Evolutionary conservation across 2,329 filamentous ascomycete genomes (phyloP).

Genomic region (Hypoxylon sp.): DNA sequence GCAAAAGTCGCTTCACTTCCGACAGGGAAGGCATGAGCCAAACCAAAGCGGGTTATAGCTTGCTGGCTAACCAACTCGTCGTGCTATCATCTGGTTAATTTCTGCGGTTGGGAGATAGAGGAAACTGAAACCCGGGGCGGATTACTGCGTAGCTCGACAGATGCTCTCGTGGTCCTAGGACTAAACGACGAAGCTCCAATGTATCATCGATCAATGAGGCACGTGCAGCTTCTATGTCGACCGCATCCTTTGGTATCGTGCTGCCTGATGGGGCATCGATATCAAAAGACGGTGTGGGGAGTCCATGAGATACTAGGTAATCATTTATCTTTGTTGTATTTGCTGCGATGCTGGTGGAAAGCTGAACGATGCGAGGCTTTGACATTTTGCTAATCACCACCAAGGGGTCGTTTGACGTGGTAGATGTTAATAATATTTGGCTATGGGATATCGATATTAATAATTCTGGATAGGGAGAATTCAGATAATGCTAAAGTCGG

Average conservation of each 20-base stretch:
- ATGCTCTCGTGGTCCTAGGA: slow-evolving; percentile 39
- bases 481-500: too few relatives aligned
- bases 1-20: slow-evolving; percentile 34
- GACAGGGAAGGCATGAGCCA: slow-evolving; percentile 39
- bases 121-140: background rate
- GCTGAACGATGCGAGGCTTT: slow-evolving; percentile 28
- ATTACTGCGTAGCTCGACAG: slow-evolving; percentile 34
- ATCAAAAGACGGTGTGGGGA: slow-evolving; percentile 35
- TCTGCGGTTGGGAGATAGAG: background rate
- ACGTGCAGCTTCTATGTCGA: slow-evolving; percentile 25
- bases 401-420: too few relatives aligned
- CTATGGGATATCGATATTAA: too few relatives aligned
- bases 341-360: slow-evolving; percentile 23
- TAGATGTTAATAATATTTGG: too few relatives aligned
- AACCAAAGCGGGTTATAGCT: slow-evolving; percentile 36
- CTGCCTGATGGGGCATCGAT: slow-evolving; percentile 28
- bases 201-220: slow-evolving; percentile 38
- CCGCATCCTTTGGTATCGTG: slow-evolving; percentile 26
- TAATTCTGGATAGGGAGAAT: too few relatives aligned
- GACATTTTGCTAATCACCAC: slow-evolving; percentile 14
- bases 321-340: slow-evolving; percentile 19
- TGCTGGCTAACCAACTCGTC: slow-evolving; percentile 41
- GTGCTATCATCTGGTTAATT: slow-evolving; percentile 17
- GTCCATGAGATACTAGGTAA: slow-evolving; percentile 20
- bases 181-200: slow-evolving; percentile 32